Percentiles rank a stretch among this genome's conserved stretches.
Evolutionary conservation across 2,329 filamentous ascomycete genomes (phyloP).

Genomic region (Ophiostoma tasmaniense): DNA sequence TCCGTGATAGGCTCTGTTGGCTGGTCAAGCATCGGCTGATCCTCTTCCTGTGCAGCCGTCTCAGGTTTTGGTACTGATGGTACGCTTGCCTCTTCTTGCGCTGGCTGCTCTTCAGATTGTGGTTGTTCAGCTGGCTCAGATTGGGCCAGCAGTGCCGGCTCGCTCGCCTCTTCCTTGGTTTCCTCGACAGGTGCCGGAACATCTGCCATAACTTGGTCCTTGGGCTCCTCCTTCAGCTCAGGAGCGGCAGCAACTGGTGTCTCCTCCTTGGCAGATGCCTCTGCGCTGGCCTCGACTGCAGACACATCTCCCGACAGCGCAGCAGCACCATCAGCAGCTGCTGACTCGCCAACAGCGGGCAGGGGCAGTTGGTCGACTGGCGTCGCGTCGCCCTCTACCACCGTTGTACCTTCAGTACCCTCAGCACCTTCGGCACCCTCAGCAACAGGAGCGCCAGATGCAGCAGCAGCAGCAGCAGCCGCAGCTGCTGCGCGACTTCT

Average conservation of each 20-base stretch:
- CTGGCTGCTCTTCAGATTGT: neutral
- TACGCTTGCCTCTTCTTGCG: neutral
- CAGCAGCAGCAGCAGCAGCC: conserved; percentile 14
- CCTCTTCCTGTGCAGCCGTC: neutral
- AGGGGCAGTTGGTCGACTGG: conserved; percentile 10
- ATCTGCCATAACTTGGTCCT: conserved; percentile 14
- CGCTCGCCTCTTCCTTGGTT: neutral
- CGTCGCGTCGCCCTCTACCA: neutral
- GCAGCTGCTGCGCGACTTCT: conserved; percentile 16
- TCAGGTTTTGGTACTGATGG: neutral
- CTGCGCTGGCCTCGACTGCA: neutral
- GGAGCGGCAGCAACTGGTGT: neutral
- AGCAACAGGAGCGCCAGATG: conserved; percentile 26
- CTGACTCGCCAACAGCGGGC: neutral
- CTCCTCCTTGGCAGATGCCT: neutral
- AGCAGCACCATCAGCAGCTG: neutral
- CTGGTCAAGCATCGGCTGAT: conserved; percentile 17
- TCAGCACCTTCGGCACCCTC: neutral
- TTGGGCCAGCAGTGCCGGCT: neutral
- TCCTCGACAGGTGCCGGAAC: neutral
- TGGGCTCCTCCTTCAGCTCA: conserved; percentile 12
- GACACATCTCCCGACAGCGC: neutral
- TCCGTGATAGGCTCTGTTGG: conserved; percentile 1
- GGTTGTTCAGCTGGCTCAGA: neutral
- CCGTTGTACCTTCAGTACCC: neutral